Base-by-base conservation (phyloP, 2,329 filamentous ascomycete species). In the Pleurostoma richardsiae region DNA sequence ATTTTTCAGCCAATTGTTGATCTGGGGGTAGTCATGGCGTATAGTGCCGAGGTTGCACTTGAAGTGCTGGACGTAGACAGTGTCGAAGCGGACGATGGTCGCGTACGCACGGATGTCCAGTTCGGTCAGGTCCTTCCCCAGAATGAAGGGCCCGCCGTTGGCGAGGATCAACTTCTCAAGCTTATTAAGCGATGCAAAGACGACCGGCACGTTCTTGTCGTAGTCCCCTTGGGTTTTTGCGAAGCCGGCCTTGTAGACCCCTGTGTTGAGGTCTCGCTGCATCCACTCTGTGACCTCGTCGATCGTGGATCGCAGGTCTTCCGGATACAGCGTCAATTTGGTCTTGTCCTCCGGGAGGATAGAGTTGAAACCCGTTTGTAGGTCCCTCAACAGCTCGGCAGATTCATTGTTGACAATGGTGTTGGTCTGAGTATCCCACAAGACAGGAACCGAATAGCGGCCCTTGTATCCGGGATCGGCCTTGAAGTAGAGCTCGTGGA, bases 1-100 rank as follows among this genome's bases (percentile, higher is more conserved):
- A 31, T 70, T 70, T 61, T 74, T 79, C 52, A 85, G 52, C 78
- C 80, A 85, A 51, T 81, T 79, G 57, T 81, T 70, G 46, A 84
- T 55, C 8, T 77, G 69, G 1, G 81, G 81, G 54, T 85, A 85
- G 47, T 79, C 72, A 55, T 79, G 74, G 5, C 82, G 65, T 39
- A 85, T 73, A 8, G 69, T 82, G 3, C 80, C 78, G 30, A 85
- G 59, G 58, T 85, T 84, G 55, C 78, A 81, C 64, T 84, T 85
- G 68, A 85, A 85, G 61, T 84, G 80, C 66, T 84, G 79, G 10
- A 80, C 78, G 56, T 85, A 85, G 4, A 80, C 74, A 3, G 71
- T 64, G 51, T 85, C 81, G 54, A 85, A 77, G 3, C 81, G 68
- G n/a, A 84, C 67, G 10, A 82, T 53, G 0, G 80, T 83, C 3